Percentiles rank a stretch among this genome's conserved stretches.
Evolutionary conservation across 1,284 basidiomycete genomes (phyloP).

Genomic region (Ustilago shanxiensis): DNA sequence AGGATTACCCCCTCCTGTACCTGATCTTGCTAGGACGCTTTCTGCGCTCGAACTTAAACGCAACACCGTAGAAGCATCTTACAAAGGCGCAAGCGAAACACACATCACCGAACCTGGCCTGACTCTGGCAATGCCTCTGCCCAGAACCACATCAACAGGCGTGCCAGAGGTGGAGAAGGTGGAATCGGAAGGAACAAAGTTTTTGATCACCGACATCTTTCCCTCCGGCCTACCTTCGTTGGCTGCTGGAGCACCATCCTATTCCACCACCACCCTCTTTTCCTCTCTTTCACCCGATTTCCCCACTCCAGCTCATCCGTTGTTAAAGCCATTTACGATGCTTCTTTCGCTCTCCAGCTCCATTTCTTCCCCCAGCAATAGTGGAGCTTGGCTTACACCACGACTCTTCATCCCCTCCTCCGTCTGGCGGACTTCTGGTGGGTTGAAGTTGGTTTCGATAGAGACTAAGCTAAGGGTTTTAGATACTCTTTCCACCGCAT

Average conservation of each 20-base stretch:
- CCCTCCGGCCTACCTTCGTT: slow-evolving; percentile 56
- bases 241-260: slow-evolving; percentile 47
- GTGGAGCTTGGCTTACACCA: slow-evolving; percentile 86
- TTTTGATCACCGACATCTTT: slow-evolving; percentile 54
- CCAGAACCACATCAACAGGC: slow-evolving; percentile 4
- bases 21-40: slow-evolving; percentile 50
- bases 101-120: not conserved
- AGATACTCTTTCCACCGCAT: slow-evolving; percentile 79
- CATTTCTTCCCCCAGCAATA: slow-evolving; percentile 15
- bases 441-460: slow-evolving; percentile 83
- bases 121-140: slow-evolving; percentile 37
- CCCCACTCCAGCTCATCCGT: slow-evolving; percentile 18
- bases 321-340: slow-evolving; percentile 42
- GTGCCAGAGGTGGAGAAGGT: not conserved
- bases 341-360: not conserved
- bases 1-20: slow-evolving; percentile 45
- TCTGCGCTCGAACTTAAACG: slow-evolving; percentile 43
- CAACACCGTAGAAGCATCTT: not conserved
- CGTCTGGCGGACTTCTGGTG: slow-evolving; percentile 81
- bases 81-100: not conserved
- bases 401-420: slow-evolving; percentile 87
- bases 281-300: not conserved
- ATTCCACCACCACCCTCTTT: slow-evolving; percentile 25
- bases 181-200: not conserved
- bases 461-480: slow-evolving; percentile 88